Evolutionary conservation across 2,329 filamentous ascomycete genomes (phyloP).

Genomic region (Septoria petroselini): DNA sequence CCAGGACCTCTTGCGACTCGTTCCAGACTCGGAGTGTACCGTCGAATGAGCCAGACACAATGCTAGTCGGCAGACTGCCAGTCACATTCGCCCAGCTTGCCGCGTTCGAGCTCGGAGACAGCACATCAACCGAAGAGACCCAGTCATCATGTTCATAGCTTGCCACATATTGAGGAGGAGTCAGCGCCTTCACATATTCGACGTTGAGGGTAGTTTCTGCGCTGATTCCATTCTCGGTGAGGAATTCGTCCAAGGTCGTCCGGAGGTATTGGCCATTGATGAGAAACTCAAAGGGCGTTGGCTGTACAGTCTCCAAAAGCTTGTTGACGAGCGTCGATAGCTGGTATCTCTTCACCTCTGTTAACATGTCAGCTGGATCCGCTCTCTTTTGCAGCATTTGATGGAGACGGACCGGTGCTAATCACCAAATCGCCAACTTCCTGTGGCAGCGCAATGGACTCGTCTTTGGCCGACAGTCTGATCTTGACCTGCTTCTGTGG

Average conservation of each 20-base stretch:
- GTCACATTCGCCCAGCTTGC: constrained; percentile 39
- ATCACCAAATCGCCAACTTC: constrained; percentile 57
- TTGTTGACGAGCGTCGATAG: constrained; percentile 64
- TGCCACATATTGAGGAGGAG: constrained; percentile 83
- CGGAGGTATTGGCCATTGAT: constrained; percentile 90
- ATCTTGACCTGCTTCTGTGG: constrained; percentile 50
- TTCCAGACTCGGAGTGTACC: constrained; percentile 87
- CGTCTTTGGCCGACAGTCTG: constrained; percentile 53
- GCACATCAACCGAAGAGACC: constrained; percentile 82
- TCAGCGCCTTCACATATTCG: constrained; percentile 88
- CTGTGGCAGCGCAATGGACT: constrained; percentile 54
- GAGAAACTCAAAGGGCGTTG: constrained; percentile 88
- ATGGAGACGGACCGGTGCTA: constrained; percentile 48
- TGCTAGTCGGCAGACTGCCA: constrained; percentile 60
- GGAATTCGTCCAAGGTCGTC: constrained; percentile 85
- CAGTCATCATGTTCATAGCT: constrained; percentile 98
- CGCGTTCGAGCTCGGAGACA: constrained; percentile 63
- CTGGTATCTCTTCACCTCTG: constrained; percentile 56
- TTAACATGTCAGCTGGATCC: background rate
- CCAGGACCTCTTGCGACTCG: constrained; percentile 77
- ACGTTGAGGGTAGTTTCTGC: constrained; percentile 82
- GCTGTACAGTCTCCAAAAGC: constrained; percentile 56
- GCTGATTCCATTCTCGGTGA: constrained; percentile 80
- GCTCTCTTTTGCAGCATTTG: background rate
- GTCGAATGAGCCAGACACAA: constrained; percentile 93